Evolutionary conservation across 2,329 filamentous ascomycete genomes (phyloP).

Genomic region (Xylariaceae sp.): DNA sequence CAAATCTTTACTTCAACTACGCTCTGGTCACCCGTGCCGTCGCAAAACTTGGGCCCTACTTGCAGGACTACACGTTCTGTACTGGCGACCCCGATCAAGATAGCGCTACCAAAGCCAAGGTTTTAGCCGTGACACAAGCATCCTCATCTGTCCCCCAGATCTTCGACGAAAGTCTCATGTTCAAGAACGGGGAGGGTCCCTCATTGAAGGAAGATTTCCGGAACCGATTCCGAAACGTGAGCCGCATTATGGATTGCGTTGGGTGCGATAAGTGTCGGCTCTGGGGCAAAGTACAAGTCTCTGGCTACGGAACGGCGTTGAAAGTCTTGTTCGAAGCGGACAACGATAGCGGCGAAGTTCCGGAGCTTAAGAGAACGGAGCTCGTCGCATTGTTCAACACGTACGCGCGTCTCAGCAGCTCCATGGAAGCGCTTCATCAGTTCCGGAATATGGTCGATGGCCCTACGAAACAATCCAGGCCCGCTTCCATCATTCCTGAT

Average conservation of each 20-base stretch:
- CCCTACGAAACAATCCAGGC: conserved; percentile 23
- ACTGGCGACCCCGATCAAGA: conserved; percentile 81
- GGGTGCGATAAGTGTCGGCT: conserved; percentile 98
- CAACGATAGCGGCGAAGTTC: conserved; percentile 58
- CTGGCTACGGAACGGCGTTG: conserved; percentile 88
- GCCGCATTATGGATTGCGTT: conserved; percentile 95
- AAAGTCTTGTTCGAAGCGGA: conserved; percentile 97
- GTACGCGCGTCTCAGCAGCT: conserved; percentile 80
- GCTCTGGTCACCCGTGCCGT: conserved; percentile 90
- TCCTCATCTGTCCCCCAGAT: conserved; percentile 73
- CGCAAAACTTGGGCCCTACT: conserved; percentile 80
- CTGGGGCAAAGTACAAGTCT: conserved; percentile 96
- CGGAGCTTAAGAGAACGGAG: conserved; percentile 80
- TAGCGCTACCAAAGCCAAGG: conserved; percentile 72
- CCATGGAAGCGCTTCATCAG: conserved; percentile 68
- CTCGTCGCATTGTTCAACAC: conserved; percentile 95
- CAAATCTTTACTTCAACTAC: conserved; percentile 99
- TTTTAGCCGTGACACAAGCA: conserved; percentile 69
- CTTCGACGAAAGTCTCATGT: conserved; percentile 95
- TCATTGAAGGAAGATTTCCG: conserved; percentile 95
- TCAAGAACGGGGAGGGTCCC: conserved; percentile 71
- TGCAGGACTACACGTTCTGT: conserved; percentile 87
- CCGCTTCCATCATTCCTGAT: conserved; percentile 31
- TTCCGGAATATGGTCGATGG: conserved; percentile 59
- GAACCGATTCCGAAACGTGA: conserved; percentile 95